These are phyloP conservation scores for Suhomyces coccinellae DNA, from an alignment of 1,139 yeast genomes.

Conservation along the genomic window DNA sequence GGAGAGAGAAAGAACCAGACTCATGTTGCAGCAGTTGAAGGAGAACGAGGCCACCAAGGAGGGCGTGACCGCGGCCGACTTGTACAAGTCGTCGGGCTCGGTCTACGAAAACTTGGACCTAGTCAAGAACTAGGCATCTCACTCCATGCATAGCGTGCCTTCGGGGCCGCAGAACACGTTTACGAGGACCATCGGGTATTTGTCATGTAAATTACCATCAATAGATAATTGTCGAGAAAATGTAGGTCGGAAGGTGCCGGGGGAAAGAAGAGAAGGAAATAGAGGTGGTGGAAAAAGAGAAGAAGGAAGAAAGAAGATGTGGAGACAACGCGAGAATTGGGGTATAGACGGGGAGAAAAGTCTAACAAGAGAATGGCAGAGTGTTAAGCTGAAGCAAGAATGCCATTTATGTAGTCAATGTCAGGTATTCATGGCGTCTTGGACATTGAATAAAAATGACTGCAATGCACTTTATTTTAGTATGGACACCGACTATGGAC, in stretches of 20 bases:
- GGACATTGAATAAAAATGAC: too few species aligned
- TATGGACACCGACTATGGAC: too few species aligned
- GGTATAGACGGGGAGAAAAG: too few species aligned
- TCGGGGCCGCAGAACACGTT: slow-evolving; percentile 4
- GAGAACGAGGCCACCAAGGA: slow-evolving; percentile 42
- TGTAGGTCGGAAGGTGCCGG: neutral
- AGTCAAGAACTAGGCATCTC: slow-evolving; percentile 24
- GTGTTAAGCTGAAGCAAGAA: too few species aligned
- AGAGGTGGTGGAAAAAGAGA: neutral
- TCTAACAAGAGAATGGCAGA: too few species aligned
- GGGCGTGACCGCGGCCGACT: slow-evolving; percentile 47
- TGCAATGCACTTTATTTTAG: too few species aligned
- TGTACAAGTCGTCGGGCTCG: slow-evolving; percentile 45
- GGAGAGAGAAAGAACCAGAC: slow-evolving; percentile 49
- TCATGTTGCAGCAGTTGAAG: slow-evolving; percentile 49
- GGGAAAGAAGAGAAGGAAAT: neutral
- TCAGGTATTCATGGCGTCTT: too few species aligned
- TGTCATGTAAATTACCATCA: slow-evolving; percentile 5
- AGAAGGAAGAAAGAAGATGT: too few species aligned
- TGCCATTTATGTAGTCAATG: too few species aligned
- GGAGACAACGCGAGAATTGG: too few species aligned
- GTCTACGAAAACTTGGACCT: slow-evolving; percentile 50
- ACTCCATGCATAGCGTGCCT: slow-evolving; percentile 6
- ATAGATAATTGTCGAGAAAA: neutral
- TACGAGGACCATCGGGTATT: slow-evolving; percentile 4